Evolutionary conservation across 2,329 filamentous ascomycete species (phyloP), one percentile per base, ranked within the genome.

Genomic region (Phaeophleospora eucalypticola): DNA sequence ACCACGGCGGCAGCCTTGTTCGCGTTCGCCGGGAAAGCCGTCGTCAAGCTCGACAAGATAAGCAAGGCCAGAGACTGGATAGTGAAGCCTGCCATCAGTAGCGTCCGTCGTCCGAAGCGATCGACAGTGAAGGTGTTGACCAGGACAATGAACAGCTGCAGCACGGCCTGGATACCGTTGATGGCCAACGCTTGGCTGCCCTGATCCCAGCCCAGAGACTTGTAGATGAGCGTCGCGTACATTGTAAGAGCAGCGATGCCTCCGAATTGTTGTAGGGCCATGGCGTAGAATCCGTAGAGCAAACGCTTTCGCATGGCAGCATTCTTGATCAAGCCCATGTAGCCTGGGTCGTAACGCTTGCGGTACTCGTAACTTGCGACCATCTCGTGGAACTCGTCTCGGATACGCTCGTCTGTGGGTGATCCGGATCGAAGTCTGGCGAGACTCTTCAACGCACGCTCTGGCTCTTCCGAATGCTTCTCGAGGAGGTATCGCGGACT

Each of bases 61-160:
- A 70, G 51, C 1, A 71, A 54, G 4, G 68, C 66, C 0, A 63
- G 18, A 7, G 65, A 56, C 46, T 71, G 69, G 18, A 70, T 71
- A 0, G 61, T 42, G 44, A 69, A 69, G 4, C 67, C 66, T 14
- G 60, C 57, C 17, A 68, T 58, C 3, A 70, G 55, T 3, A 70
- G 58, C n/a, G 58, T 51, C 36, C 61, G 60, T 16, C 67, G 58
- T 2, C 66, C 67, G 39, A 64, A 69, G 14, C 55, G 46, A 41
- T 68, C 66, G 20, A 70, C 68, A 0, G 67, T 68, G 49, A 69
- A 68, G 6, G 68, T 70, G 48, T 70, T 69, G 38, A 70, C 66
- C 12, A 69, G 49, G 3, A 69, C 66, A 33, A 69, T 68, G 36
- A 69, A 58, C 3, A 69, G 59, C 44, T 70, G 68, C 10, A 69